Evolutionary conservation across 441 rosid genomes (phyloP), one percentile per base, ranked within the genome.

Genomic region (Macaranga tanarius): DNA sequence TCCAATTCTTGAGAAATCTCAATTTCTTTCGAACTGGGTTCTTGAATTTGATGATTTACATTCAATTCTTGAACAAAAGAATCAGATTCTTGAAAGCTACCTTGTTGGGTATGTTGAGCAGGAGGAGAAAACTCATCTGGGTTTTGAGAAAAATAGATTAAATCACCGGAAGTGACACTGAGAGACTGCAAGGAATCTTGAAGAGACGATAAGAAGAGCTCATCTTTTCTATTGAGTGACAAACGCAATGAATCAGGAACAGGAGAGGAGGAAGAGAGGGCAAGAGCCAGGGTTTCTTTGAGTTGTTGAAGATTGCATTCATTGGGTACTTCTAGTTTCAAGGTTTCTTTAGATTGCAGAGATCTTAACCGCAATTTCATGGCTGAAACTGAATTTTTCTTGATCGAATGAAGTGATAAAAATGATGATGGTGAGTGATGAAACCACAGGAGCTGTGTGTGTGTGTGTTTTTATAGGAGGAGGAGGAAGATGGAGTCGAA

Each of bases 101-200:
- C 67, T 16, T 23, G 62, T 26, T 22, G 47, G 20, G 64, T 22
- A 13, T 51, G 58, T 31, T 59, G 70, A 65, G 56, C 44, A 47
- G 13, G 31, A 12, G 67, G 63, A 19, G 75, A 34, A 65, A 83
- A 80, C 7, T 67, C 75, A 25, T 65, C 58, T 19, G 82, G 80
- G 65, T 67, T 28, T 16, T 71, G 71, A 62, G 94, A 81, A 84
- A 76, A 89, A 69, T 84, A 90, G 54, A 92, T 42, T 1, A 90
- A 86, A 79, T 95, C 97, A 42, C 97, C 97, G 51, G 92, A 73
- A 22, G 89, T 73, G 20, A 89, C 76, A 16, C 97, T 93, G 8
- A 88, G 86, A 26, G 92, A 86, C 2, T 75, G 83, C 65, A 94
- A 77, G 2, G 90, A 75, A 17, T 80, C 82, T 12, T 80, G 72